These are phyloP conservation scores for Cyphellophora attinorum DNA, from an alignment of 2,329 filamentous ascomycete genomes.

Conservation along the genomic window DNA sequence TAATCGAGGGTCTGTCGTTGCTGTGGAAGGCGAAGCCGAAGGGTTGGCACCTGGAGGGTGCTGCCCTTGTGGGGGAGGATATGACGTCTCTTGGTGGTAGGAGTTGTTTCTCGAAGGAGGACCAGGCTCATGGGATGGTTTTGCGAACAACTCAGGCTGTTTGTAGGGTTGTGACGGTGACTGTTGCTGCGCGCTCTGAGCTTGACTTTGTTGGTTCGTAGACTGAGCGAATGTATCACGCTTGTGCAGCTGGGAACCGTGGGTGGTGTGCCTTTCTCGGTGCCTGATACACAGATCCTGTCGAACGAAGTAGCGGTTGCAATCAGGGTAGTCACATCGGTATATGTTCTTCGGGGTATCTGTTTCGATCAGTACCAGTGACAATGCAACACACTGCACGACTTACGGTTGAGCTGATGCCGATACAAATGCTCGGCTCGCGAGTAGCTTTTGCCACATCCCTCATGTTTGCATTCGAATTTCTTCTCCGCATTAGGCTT, in stretches of 20 bases:
- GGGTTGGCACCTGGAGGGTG: conserved; percentile 1
- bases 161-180: not conserved
- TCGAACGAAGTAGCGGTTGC: conserved; percentile 80
- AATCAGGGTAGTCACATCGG: conserved; percentile 84
- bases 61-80: not conserved
- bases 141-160: not conserved
- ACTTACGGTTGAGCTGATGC: conserved; percentile 85
- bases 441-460: conserved; percentile 93
- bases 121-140: not conserved
- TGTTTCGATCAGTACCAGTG: conserved; percentile 27
- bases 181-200: conserved; percentile 9
- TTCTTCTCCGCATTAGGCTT: conserved; percentile 39
- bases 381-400: conserved; percentile 3
- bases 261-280: conserved; percentile 66
- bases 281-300: conserved; percentile 86
- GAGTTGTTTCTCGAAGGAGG: not conserved
- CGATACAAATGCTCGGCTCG: conserved; percentile 93
- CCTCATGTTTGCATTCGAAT: conserved; percentile 74
- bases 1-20: conserved; percentile 19
- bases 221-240: conserved; percentile 35
- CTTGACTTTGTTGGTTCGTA: conserved; percentile 10
- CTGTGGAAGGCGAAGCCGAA: conserved; percentile 8
- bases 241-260: conserved; percentile 41
- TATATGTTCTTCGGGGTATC: conserved; percentile 94
- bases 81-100: not conserved